Percentiles rank a stretch among this genome's conserved stretches.
Evolutionary conservation across 2,329 filamentous ascomycete genomes (phyloP).

Genomic region (Colletotrichum nymphaeae): DNA sequence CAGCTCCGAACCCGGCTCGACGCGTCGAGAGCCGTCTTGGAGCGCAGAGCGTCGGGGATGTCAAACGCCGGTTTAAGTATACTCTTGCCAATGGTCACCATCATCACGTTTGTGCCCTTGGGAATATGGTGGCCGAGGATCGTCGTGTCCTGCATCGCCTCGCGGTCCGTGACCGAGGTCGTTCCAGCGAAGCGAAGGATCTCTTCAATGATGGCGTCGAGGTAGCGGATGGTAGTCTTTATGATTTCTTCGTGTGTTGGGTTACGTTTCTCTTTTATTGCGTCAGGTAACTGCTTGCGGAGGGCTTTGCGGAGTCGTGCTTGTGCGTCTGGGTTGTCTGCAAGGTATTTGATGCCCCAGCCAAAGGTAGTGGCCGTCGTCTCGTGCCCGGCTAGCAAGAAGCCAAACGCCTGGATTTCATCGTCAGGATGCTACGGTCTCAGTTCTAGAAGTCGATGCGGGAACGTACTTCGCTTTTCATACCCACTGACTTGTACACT

Average conservation of each 20-base stretch:
- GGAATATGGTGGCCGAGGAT: slow-evolving; percentile 47
- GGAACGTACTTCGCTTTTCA: slow-evolving; percentile 14
- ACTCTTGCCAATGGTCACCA: slow-evolving; percentile 42
- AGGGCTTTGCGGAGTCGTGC: slow-evolving; percentile 6
- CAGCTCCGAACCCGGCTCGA: not conserved
- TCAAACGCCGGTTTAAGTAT: slow-evolving; percentile 41
- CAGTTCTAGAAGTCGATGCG: too few species aligned
- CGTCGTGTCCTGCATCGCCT: slow-evolving; percentile 44
- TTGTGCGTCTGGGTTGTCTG: not conserved
- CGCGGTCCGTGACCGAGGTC: slow-evolving; percentile 43
- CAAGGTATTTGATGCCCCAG: slow-evolving; percentile 41
- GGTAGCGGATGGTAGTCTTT: slow-evolving; percentile 41
- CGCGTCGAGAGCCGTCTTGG: slow-evolving; percentile 36
- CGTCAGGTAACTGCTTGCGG: slow-evolving; percentile 3
- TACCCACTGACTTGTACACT: not conserved
- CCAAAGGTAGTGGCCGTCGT: slow-evolving; percentile 40
- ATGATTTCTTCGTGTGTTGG: slow-evolving; percentile 36
- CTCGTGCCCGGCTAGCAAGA: slow-evolving; percentile 41
- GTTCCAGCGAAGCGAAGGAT: slow-evolving; percentile 44
- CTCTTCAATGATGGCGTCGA: slow-evolving; percentile 52
- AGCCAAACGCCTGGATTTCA: not conserved
- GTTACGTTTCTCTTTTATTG: slow-evolving; percentile 2
- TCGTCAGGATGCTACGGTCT: not conserved
- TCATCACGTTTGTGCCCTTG: slow-evolving; percentile 45
- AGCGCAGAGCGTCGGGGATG: slow-evolving; percentile 42